Evolutionary conservation across 1,284 basidiomycete species (phyloP).

Genomic region (Austropuccinia psidii): DNA sequence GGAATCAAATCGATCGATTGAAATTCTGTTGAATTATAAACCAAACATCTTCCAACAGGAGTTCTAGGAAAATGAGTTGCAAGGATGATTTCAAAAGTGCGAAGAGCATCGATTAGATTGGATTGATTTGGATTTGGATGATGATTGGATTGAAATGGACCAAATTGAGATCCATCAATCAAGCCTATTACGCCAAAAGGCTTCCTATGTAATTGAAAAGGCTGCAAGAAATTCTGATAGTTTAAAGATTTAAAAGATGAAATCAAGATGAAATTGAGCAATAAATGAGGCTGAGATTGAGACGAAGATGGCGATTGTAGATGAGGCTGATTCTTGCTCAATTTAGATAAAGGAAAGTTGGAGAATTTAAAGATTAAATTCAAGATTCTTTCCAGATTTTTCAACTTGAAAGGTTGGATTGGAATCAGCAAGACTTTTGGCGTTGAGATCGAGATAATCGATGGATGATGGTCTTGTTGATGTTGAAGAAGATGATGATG

Average conservation of each 20-base stretch:
- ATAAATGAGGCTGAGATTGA: conserved; percentile 2
- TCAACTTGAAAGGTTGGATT: conserved; percentile 13
- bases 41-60: conserved; percentile 21
- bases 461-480: conserved; percentile 19
- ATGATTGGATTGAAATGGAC: not conserved
- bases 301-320: not conserved
- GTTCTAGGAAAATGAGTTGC: conserved; percentile 26
- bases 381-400: not conserved
- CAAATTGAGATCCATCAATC: conserved; percentile 18
- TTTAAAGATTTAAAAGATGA: conserved; percentile 4
- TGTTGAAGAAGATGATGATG: too few relatives aligned
- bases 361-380: not conserved
- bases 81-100: conserved; percentile 8
- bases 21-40: conserved; percentile 17
- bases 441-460: not conserved
- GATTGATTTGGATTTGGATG: not conserved
- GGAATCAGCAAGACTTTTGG: conserved; percentile 13
- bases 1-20: conserved; percentile 20
- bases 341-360: conserved; percentile 8
- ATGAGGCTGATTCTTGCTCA: not conserved
- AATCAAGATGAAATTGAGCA: conserved; percentile 13
- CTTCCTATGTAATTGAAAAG: conserved; percentile 22
- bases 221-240: conserved; percentile 5
- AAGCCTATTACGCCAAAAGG: conserved; percentile 29
- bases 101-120: conserved; percentile 20